A percentile compares a stretch with the other conserved stretches of the same genome.
Conservation (phyloP, 116 monocot genomes). For the Cymodocea nodosa region DNA sequence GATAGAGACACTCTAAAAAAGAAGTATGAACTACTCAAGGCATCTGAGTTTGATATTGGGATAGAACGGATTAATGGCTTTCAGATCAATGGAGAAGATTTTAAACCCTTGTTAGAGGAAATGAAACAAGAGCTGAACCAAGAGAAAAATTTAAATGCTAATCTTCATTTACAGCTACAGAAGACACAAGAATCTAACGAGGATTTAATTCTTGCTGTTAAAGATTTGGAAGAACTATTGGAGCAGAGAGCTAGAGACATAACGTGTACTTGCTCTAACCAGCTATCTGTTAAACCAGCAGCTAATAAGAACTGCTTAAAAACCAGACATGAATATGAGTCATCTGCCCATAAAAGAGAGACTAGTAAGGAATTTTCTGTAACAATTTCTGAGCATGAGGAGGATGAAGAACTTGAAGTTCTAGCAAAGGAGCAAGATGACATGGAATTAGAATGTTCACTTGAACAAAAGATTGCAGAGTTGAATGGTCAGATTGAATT, state of each 20-base stretch:
- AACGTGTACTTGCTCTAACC: constrained; percentile 10
- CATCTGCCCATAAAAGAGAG: constrained; percentile 13
- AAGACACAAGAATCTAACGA: constrained; percentile 82
- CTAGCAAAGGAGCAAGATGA: constrained; percentile 7
- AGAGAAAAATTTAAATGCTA: constrained; percentile 68
- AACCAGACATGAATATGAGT: constrained; percentile 1
- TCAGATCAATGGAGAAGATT: constrained; percentile 28
- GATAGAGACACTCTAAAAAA: constrained; percentile 67
- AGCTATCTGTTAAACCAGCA: constrained; percentile 4
- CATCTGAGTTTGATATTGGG: constrained; percentile 11
- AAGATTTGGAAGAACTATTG: constrained; percentile 66
- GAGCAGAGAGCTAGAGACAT: constrained; percentile 41
- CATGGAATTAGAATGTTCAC: background rate
- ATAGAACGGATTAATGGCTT: constrained; percentile 10
- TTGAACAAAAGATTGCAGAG: constrained; percentile 51
- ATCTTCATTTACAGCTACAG: constrained; percentile 66
- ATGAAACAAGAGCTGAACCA: constrained; percentile 58
- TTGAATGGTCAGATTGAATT: constrained; percentile 57
- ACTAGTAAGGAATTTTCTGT: constrained; percentile 16
- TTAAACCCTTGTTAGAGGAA: constrained; percentile 45
- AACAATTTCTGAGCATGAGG: constrained; percentile 20
- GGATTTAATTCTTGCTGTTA: constrained; percentile 52
- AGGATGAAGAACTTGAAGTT: constrained; percentile 14
- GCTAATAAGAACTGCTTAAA: constrained; percentile 10
- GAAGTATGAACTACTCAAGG: constrained; percentile 61